Conservation (phyloP, 495 filamentous ascomycete species). For the Cetradonia linearis region DNA sequence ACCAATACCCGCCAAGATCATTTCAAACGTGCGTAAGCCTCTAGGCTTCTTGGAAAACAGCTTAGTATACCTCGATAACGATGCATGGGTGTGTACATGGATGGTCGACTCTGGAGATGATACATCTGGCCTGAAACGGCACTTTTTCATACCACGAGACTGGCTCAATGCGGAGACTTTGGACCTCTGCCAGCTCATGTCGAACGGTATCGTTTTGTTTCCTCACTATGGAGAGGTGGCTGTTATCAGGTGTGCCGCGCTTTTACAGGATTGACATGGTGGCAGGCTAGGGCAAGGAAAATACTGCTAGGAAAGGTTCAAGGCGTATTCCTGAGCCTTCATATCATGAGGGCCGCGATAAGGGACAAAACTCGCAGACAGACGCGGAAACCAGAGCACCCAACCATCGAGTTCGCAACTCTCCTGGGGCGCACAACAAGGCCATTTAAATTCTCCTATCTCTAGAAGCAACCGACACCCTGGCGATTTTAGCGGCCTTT, state of each 20-base stretch:
- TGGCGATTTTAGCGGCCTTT: no score
- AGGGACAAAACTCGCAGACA: no score
- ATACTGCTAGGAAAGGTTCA: background rate
- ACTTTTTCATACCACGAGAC: conserved; percentile 10
- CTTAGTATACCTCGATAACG: conserved; percentile 11
- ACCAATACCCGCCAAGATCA: background rate
- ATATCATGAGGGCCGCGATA: no score
- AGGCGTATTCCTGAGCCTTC: background rate
- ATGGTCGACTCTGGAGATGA: background rate
- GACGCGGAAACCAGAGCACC: no score
- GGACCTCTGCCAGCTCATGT: conserved; percentile 7
- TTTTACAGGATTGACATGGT: background rate
- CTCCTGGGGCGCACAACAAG: no score
- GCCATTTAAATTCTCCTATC: no score
- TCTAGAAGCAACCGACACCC: no score
- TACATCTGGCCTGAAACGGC: background rate
- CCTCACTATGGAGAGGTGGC: conserved; percentile 11
- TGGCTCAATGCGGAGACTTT: conserved; percentile 14
- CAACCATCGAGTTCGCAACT: no score
- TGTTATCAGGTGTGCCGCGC: background rate
- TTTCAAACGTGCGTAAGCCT: background rate
- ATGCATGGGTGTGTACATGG: conserved; percentile 15
- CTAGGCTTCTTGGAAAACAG: background rate
- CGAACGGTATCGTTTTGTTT: conserved; percentile 3
- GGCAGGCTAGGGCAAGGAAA: background rate